phyloP scores from a whole-genome alignment of 345 rosid genomes.

The Geranium brycei region DNA sequence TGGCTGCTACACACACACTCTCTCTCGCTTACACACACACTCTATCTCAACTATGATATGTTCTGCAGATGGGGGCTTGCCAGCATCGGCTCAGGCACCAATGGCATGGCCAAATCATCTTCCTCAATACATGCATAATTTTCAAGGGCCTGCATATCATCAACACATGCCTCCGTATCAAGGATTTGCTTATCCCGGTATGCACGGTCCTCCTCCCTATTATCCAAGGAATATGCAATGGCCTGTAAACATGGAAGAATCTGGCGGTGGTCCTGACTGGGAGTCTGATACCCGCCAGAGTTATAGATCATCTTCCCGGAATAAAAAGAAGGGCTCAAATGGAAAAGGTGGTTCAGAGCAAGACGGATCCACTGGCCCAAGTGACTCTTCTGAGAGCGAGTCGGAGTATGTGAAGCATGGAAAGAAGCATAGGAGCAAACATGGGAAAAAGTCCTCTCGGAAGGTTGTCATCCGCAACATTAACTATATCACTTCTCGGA shows the following conservation, averaged over 20 bases:
- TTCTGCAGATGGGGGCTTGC: conserved; percentile 28
- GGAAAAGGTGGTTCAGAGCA: conserved; percentile 30
- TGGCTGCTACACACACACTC: conserved; percentile 22
- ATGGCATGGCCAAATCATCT: conserved; percentile 66
- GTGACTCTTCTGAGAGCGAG: conserved; percentile 38
- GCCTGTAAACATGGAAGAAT: conserved; percentile 58
- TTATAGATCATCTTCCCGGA: conserved; percentile 44
- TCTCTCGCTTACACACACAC: conserved; percentile 10
- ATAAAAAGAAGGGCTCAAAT: conserved; percentile 38
- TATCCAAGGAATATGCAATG: conserved; percentile 64
- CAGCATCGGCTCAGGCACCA: conserved; percentile 32
- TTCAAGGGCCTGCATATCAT: conserved; percentile 53
- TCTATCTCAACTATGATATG: not conserved
- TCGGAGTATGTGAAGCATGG: conserved; percentile 21
- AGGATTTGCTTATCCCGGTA: conserved; percentile 59
- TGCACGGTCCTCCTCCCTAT: conserved; percentile 63
- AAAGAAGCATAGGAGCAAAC: conserved; percentile 29
- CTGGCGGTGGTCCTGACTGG: conserved; percentile 19
- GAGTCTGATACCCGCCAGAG: conserved; percentile 32
- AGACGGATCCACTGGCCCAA: conserved; percentile 40
- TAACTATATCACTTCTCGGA: conserved; percentile 78
- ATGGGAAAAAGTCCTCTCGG: conserved; percentile 64
- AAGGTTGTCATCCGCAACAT: conserved; percentile 91
- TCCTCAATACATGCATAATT: conserved; percentile 70
- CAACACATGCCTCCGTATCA: conserved; percentile 54